Evolutionary conservation across 2,329 filamentous ascomycete species (phyloP).

Genomic region (Botrytis squamosa): DNA sequence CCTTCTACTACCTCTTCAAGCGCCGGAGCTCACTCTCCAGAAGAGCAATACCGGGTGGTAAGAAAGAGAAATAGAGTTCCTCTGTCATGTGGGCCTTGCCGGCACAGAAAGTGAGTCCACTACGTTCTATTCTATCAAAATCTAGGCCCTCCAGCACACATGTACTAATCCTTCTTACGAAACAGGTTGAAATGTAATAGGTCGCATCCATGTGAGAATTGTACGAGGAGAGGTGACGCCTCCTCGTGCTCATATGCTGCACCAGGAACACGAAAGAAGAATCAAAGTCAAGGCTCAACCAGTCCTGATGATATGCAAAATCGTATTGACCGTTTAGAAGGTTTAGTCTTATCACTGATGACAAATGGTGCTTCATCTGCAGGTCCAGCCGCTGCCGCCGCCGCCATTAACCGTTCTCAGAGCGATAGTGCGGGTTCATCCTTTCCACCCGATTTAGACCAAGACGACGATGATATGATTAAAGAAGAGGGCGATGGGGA

Average conservation of each 20-base stretch:
- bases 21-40: conserved; percentile 73
- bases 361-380: conserved; percentile 73
- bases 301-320: conserved; percentile 97
- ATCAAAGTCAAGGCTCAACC: conserved; percentile 59
- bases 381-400: conserved; percentile 56
- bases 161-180: conserved; percentile 40
- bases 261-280: conserved; percentile 69
- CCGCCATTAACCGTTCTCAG: conserved; percentile 45
- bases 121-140: conserved; percentile 25
- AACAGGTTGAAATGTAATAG: conserved; percentile 85
- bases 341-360: conserved; percentile 89
- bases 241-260: conserved; percentile 82
- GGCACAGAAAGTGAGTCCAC: conserved; percentile 76
- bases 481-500: conserved; percentile 56
- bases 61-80: conserved; percentile 90
- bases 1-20: conserved; percentile 75
- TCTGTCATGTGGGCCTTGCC: conserved; percentile 85
- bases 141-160: conserved; percentile 20
- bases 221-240: conserved; percentile 81
- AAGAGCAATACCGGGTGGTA: conserved; percentile 82
- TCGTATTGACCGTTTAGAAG: conserved; percentile 91
- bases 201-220: conserved; percentile 88
- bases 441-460: conserved; percentile 47
- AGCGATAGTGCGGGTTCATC: conserved; percentile 37
- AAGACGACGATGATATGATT: conserved; percentile 57